Conservation (phyloP, 2,329 filamentous ascomycete genomes). For the Paraphoma sp. region DNA sequence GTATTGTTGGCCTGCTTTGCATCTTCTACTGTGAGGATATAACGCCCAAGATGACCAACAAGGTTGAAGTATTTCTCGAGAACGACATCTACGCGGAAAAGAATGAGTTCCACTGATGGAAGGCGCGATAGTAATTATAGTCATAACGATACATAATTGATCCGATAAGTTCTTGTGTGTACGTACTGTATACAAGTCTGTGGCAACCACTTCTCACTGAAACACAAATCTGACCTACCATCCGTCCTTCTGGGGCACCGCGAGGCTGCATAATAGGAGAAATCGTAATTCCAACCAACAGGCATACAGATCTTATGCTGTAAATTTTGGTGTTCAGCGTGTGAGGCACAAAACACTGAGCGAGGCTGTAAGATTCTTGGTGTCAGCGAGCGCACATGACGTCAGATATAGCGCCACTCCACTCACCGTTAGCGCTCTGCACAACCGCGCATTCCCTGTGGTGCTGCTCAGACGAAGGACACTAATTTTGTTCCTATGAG, state of each 20-base stretch:
- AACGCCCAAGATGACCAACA: conserved; percentile 34
- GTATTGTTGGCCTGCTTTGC: conserved; percentile 24
- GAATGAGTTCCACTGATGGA: conserved; percentile 26
- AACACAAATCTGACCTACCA: background rate
- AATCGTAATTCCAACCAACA: too few relatives aligned
- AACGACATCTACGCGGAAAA: conserved; percentile 35
- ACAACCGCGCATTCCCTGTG: background rate
- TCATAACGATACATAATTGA: too few relatives aligned
- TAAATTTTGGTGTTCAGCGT: too few relatives aligned
- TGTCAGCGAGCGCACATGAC: background rate
- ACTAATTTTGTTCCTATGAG: too few relatives aligned
- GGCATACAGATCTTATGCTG: too few relatives aligned
- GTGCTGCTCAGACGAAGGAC: too few relatives aligned
- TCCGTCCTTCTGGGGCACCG: too few relatives aligned
- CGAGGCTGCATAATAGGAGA: too few relatives aligned
- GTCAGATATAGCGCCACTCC: background rate
- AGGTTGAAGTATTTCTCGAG: conserved; percentile 34
- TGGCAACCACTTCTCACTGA: background rate
- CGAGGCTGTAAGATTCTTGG: background rate
- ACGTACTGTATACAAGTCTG: too few relatives aligned
- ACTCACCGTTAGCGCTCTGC: background rate
- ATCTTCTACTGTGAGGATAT: conserved; percentile 31
- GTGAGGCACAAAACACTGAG: too few relatives aligned
- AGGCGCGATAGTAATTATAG: too few relatives aligned
- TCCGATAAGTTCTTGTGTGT: too few relatives aligned